Conservation (phyloP, 371 early-diverging fungal genomes). For the Rhizopus delemar region DNA sequence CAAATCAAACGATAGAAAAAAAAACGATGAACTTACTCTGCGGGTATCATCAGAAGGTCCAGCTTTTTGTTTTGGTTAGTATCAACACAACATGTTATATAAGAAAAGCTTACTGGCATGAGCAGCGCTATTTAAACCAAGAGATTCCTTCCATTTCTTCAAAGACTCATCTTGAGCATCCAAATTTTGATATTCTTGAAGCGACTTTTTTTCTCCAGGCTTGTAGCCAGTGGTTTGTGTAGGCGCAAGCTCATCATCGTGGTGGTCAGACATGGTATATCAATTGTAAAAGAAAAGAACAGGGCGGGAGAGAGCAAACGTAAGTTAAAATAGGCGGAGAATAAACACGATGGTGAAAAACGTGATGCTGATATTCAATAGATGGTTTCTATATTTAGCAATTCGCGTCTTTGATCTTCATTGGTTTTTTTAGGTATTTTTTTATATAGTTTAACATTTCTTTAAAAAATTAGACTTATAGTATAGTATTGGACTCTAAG, state of each 20-base stretch:
- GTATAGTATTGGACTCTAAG: too few relatives aligned
- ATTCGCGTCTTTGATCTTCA: too few relatives aligned
- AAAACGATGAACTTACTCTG: constrained; percentile 50
- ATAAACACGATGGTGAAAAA: too few relatives aligned
- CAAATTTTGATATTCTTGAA: constrained; percentile 80
- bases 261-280: constrained; percentile 47
- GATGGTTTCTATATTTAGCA: too few relatives aligned
- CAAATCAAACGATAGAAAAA: neutral
- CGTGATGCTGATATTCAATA: too few relatives aligned
- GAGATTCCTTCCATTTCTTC: constrained; percentile 93
- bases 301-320: constrained; percentile 17
- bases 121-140: constrained; percentile 69
- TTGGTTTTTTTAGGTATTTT: too few relatives aligned
- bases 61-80: constrained; percentile 6
- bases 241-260: constrained; percentile 82
- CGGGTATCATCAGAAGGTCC: constrained; percentile 69
- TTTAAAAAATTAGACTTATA: too few relatives aligned
- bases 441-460: too few relatives aligned
- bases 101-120: constrained; percentile 26
- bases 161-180: constrained; percentile 94
- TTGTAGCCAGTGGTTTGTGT: constrained; percentile 79
- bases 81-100: neutral
- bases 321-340: too few relatives aligned
- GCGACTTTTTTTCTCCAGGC: constrained; percentile 87
- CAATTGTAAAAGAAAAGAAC: constrained; percentile 27